phyloP scores from a whole-genome alignment of 2,329 filamentous ascomycete species.

The Colletotrichum somersetense region DNA sequence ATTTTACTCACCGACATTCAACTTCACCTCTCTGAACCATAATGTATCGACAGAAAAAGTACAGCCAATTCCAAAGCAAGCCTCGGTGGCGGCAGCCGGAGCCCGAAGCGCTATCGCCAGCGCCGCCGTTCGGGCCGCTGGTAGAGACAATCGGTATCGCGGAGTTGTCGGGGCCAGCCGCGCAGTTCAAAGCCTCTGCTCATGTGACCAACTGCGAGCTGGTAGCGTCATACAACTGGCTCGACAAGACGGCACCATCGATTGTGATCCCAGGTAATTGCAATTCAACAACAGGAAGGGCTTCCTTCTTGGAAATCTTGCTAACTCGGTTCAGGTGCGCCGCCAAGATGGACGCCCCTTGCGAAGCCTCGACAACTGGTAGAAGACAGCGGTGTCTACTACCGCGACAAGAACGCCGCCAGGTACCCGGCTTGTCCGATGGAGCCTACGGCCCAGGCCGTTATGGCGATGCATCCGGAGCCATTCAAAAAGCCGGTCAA shows the following conservation, averaged over 20 bases:
- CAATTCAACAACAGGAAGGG: not conserved
- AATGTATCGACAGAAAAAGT: conserved; percentile 6
- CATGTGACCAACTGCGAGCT: conserved; percentile 35
- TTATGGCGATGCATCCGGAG: conserved; percentile 53
- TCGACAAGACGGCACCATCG: conserved; percentile 45
- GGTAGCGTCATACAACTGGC: conserved; percentile 55
- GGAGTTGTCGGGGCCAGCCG: conserved; percentile 9
- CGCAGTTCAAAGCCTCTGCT: conserved; percentile 6
- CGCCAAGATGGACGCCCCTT: conserved; percentile 63
- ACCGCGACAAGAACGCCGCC: conserved; percentile 67
- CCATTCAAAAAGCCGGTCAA: conserved; percentile 57
- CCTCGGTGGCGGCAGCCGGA: conserved; percentile 6
- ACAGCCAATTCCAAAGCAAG: conserved; percentile 8
- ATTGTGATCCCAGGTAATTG: conserved; percentile 52
- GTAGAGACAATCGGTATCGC: conserved; percentile 12
- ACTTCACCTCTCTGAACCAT: not conserved
- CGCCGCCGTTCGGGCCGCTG: conserved; percentile 30
- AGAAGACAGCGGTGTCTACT: conserved; percentile 63
- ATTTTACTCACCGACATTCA: not conserved
- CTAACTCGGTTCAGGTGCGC: conserved; percentile 56
- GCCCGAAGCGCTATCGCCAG: not conserved
- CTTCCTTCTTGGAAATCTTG: not conserved
- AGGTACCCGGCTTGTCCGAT: conserved; percentile 62
- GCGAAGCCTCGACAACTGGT: conserved; percentile 49
- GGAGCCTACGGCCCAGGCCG: conserved; percentile 59